Conservation (phyloP, 495 filamentous ascomycete genomes). For the Penicillium coprophilum region DNA sequence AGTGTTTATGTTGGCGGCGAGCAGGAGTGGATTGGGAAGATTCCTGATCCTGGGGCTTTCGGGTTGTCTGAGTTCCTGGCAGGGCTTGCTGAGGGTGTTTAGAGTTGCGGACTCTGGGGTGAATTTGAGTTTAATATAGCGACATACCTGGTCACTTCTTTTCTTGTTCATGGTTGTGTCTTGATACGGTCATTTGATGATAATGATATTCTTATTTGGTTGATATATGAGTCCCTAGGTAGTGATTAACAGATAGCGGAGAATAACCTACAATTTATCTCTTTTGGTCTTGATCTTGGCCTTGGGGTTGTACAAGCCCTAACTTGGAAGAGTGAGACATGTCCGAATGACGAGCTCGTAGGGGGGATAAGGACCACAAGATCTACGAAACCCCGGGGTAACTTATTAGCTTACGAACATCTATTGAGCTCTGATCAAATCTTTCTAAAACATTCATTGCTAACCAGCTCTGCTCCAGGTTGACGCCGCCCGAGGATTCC, state of each 20-base stretch:
- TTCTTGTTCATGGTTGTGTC: background rate
- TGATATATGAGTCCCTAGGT: background rate
- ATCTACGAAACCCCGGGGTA: background rate
- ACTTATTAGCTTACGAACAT: background rate
- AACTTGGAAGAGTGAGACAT: background rate
- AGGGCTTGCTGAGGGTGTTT: conserved; percentile 63
- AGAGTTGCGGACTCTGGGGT: background rate
- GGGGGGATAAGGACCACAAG: background rate
- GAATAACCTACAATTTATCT: background rate
- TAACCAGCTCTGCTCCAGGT: conserved; percentile 20
- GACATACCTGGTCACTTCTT: background rate
- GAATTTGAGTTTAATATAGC: background rate
- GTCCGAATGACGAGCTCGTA: background rate
- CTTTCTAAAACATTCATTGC: conserved; percentile 18
- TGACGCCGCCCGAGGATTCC: conserved; percentile 23
- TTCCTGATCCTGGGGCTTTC: conserved; percentile 91
- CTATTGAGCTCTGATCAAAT: background rate
- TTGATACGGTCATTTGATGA: background rate
- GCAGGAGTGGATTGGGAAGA: conserved; percentile 65
- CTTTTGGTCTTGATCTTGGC: background rate
- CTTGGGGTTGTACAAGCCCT: background rate
- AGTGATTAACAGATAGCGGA: background rate
- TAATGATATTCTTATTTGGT: background rate
- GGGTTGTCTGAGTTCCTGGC: conserved; percentile 78
- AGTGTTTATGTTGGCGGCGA: conserved; percentile 91